A percentile compares a stretch with the other conserved stretches of the same genome.
Conservation (phyloP, 163 green algal species). For the Volvox carteri region DNA sequence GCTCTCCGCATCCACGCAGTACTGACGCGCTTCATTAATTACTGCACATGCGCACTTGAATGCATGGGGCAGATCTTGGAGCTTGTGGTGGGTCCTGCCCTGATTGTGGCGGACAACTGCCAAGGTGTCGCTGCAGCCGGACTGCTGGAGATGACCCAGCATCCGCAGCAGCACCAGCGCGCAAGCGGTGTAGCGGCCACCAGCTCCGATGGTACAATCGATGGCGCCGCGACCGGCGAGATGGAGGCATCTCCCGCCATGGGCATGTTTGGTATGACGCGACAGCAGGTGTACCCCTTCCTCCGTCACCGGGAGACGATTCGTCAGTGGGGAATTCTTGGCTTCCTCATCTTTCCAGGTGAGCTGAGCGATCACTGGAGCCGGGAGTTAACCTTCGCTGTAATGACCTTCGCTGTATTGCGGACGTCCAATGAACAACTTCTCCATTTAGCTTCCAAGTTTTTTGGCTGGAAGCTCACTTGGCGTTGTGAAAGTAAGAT, state of each 20-base stretch:
- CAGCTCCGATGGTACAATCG: background rate
- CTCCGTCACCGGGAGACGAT: slow-evolving; percentile 39
- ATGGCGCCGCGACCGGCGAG: background rate
- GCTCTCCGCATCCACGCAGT: too few species aligned
- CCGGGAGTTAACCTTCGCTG: too few species aligned
- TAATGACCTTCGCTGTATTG: too few species aligned
- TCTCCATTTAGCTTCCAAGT: too few species aligned
- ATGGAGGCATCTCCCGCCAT: slow-evolving; percentile 23
- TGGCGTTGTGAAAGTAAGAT: too few species aligned
- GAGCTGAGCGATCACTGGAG: too few species aligned
- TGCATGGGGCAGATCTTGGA: slow-evolving; percentile 30
- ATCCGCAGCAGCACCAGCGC: background rate
- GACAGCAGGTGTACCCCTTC: slow-evolving; percentile 48
- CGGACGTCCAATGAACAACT: too few species aligned
- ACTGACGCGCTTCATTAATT: too few species aligned
- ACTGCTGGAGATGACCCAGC: slow-evolving; percentile 28
- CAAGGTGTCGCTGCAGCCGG: slow-evolving; percentile 7
- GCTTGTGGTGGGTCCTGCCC: slow-evolving; percentile 38
- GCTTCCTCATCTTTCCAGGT: slow-evolving; percentile 51
- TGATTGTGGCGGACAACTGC: slow-evolving; percentile 43
- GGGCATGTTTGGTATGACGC: slow-evolving; percentile 55
- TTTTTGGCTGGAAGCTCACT: too few species aligned
- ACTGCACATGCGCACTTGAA: too few species aligned
- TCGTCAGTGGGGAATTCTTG: slow-evolving; percentile 43
- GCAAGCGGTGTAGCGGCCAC: background rate